Percentiles rank a stretch among this genome's conserved stretches.
phyloP scores from a whole-genome alignment of 805 yeast species.

The Wickerhamiella azymoides region DNA sequence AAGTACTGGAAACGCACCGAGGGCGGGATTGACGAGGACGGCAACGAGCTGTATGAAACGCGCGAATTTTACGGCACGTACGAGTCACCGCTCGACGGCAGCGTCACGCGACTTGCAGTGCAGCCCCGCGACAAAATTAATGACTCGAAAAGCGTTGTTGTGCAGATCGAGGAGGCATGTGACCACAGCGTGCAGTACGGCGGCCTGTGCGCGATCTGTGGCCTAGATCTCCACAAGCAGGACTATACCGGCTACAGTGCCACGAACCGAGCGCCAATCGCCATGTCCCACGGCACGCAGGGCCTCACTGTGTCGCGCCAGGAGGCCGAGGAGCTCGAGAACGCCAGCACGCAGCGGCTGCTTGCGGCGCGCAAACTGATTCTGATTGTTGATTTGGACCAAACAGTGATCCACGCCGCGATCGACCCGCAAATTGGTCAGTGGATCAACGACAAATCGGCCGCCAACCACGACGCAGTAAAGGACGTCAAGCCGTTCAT shows the following conservation, averaged over 20 bases:
- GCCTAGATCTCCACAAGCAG: conserved; percentile 43
- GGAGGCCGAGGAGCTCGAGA: conserved; percentile 80
- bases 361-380: conserved; percentile 55
- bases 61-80: conserved; percentile 34
- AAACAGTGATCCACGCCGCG: conserved; percentile 93
- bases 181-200: conserved; percentile 88
- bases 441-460: conserved; percentile 78
- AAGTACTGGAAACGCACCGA: conserved; percentile 46
- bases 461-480: conserved; percentile 75
- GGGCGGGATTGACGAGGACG: conserved; percentile 27
- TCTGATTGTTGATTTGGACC: conserved; percentile 91
- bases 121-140: conserved; percentile 46
- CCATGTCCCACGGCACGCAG: conserved; percentile 81
- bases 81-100: conserved; percentile 75
- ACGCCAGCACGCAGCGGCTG: conserved; percentile 45
- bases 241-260: conserved; percentile 63
- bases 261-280: conserved; percentile 64
- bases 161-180: conserved; percentile 65
- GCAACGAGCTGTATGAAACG: conserved; percentile 22
- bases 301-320: conserved; percentile 69
- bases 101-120: conserved; percentile 37
- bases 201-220: conserved; percentile 89
- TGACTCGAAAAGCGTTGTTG: conserved; percentile 34
- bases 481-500: conserved; percentile 68
- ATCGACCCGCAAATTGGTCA: conserved; percentile 95